Evolutionary conservation across 495 filamentous ascomycete genomes (phyloP), one percentile per base, ranked within the genome.

Genomic region (Podospora conica): DNA sequence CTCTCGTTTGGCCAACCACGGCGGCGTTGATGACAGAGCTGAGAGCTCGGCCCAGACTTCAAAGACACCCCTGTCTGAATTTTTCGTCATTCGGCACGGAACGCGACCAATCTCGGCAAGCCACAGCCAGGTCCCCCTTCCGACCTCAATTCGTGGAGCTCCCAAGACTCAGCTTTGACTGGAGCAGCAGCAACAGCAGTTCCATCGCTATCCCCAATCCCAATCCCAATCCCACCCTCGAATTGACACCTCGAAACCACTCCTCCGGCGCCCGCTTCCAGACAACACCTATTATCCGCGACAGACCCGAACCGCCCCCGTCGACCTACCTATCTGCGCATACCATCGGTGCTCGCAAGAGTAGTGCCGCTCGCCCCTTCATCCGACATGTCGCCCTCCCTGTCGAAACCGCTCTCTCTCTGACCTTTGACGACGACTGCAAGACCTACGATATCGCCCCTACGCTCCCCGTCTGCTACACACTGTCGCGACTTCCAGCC

Each of bases 331-430:
- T 24, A 9, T 54, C 31, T 60, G 64, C 64, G 64, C 56, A 53
- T 24, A 58, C 63, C 25, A 40, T 64, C 55, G 25, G 54, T 28
- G 40, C 40, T 48, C 40, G 40, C 40, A 7, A 48, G 40, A 48
- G 40, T 48, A n/a, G 40, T 48, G 40, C 40, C 40, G 40, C 40
- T 18, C 18, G 18, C 40, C 58, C 24, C 28, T 64, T 64, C 55
- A 55, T 60, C 53, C 64, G 57, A 60, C 64, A 65, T 65, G 64
- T 65, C 63, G 63, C 57, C 64, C 64, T 60, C 56, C 57, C 64
- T 65, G 33, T 29, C 57, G 28, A 60, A 28, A 60, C 58, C 58
- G 28, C 63, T 27, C 58, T n/a, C 55, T 40, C 55, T 58, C 55
- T 64, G 55, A 64, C 25, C 25, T 24, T 58, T 27, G n/a, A n/a